A percentile compares a stretch with the other conserved stretches of the same genome.
Conservation (phyloP, 495 filamentous ascomycete genomes). For the Lophiotrema nucula region DNA sequence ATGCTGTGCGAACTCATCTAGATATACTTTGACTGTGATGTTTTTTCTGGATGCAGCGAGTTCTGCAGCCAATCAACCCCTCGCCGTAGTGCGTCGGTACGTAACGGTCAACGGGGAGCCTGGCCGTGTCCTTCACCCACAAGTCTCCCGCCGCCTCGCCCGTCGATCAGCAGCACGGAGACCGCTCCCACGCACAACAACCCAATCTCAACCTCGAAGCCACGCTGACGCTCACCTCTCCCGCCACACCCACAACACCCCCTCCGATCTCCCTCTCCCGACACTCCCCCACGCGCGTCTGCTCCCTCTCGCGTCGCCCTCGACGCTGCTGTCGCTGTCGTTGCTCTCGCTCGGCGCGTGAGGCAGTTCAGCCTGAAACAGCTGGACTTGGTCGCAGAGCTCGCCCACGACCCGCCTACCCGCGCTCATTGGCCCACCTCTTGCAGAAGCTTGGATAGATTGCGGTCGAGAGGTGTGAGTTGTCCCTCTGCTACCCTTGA, state of each 20-base stretch:
- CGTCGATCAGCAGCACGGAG: constrained; percentile 14
- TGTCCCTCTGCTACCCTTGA: constrained; percentile 33
- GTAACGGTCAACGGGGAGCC: constrained; percentile 16
- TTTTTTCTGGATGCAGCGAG: constrained; percentile 7
- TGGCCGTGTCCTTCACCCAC: neutral
- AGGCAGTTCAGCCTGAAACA: constrained; percentile 31
- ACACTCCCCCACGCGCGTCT: neutral
- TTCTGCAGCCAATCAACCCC: neutral
- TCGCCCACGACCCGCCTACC: constrained; percentile 14
- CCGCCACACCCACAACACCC: neutral
- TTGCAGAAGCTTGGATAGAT: constrained; percentile 4
- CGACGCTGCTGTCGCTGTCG: neutral
- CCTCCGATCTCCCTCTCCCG: neutral
- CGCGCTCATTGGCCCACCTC: constrained; percentile 29
- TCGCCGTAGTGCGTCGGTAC: neutral
- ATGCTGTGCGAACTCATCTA: neutral
- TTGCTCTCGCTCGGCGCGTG: neutral
- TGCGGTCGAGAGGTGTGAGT: constrained; percentile 26
- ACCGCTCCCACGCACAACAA: constrained; percentile 3
- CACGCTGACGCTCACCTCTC: neutral
- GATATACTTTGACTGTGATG: neutral
- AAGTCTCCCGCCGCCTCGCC: neutral
- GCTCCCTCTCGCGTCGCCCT: neutral
- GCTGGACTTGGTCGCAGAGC: constrained; percentile 11
- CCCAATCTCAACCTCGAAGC: neutral